Conservation (phyloP, 768 basidiomycete species). For the Mycena floridula region DNA sequence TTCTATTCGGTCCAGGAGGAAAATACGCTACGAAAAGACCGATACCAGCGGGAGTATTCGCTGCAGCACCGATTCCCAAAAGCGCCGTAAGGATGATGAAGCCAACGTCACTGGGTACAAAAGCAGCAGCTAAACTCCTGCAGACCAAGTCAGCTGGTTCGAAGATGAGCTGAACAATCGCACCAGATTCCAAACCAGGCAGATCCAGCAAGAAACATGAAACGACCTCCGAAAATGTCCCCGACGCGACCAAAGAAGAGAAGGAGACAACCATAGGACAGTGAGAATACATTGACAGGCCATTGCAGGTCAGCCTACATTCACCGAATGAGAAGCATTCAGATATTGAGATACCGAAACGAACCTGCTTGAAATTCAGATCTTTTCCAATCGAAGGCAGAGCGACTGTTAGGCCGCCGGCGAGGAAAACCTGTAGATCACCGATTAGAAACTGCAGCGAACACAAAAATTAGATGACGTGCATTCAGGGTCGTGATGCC, state of each 20-base stretch:
- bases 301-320: constrained; percentile 12
- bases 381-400: constrained; percentile 16
- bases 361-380: constrained; percentile 11
- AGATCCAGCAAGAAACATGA: constrained; percentile 22
- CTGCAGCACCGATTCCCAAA: constrained; percentile 20
- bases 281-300: constrained; percentile 14
- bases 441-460: neutral
- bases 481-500: constrained; percentile 14
- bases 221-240: constrained; percentile 14
- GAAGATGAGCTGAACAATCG: neutral
- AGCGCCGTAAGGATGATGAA: constrained; percentile 21
- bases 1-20: constrained; percentile 15
- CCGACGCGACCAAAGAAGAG: constrained; percentile 15
- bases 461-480: constrained; percentile 3
- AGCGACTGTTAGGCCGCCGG: constrained; percentile 14
- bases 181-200: constrained; percentile 21
- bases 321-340: neutral
- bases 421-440: constrained; percentile 9
- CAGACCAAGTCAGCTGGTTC: neutral
- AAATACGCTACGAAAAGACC: constrained; percentile 17
- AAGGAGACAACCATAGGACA: constrained; percentile 14
- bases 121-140: constrained; percentile 23
- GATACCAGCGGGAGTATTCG: constrained; percentile 21
- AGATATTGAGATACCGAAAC: neutral
- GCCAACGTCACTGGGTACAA: constrained; percentile 15